These are phyloP conservation scores for Daldinia sp. DNA, from an alignment of 2,329 filamentous ascomycete genomes.

Conservation along the genomic window DNA sequence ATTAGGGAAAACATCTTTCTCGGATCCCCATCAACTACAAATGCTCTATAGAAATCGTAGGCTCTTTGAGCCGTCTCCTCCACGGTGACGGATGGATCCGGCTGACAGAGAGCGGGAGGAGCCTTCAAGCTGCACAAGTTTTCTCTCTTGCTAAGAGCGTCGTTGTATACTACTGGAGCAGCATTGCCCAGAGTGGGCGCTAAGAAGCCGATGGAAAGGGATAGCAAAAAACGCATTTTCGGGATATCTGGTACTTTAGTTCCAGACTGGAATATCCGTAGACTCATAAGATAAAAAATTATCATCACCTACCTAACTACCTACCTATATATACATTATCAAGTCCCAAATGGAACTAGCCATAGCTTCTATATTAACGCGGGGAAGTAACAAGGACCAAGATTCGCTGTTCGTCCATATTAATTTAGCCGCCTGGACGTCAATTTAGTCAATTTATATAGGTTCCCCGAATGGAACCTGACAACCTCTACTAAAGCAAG, in stretches of 20 bases:
- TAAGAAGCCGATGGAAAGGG: conserved; percentile 41
- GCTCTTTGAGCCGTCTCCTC: conserved; percentile 51
- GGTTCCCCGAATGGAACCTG: conserved; percentile 41
- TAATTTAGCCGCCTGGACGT: conserved; percentile 41
- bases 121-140: conserved; percentile 50
- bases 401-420: conserved; percentile 12
- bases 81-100: conserved; percentile 46
- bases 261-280: background rate
- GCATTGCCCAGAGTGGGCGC: conserved; percentile 43
- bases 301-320: too few species aligned
- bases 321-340: conserved; percentile 17
- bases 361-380: conserved; percentile 28
- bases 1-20: conserved; percentile 53
- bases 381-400: conserved; percentile 36
- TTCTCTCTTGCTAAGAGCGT: conserved; percentile 44
- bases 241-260: background rate
- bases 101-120: conserved; percentile 49
- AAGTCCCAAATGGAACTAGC: background rate
- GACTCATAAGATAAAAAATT: conserved; percentile 1
- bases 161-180: conserved; percentile 37
- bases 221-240: conserved; percentile 44
- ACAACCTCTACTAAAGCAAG: background rate
- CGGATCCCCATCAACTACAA: conserved; percentile 52
- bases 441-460: conserved; percentile 38
- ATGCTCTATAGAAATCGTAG: conserved; percentile 53